Conservation (phyloP, 2,329 filamentous ascomycete genomes). For the Colletotrichum sp. region DNA sequence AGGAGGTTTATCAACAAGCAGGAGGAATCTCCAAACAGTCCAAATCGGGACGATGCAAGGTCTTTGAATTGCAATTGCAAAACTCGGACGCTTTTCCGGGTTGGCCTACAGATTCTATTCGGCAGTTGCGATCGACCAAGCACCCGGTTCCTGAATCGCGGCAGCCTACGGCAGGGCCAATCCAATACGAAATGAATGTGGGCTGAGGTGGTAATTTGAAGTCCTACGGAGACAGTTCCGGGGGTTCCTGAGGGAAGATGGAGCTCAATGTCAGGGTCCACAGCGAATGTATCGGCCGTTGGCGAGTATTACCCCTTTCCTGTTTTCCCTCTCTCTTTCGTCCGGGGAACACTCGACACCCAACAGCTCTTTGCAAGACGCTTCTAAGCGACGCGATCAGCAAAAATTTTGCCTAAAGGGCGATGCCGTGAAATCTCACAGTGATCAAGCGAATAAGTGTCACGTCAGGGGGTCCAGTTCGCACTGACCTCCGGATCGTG, state of each 20-base stretch:
- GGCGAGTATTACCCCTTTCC: neutral
- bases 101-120: neutral
- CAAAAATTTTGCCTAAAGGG: neutral
- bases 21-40: neutral
- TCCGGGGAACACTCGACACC: neutral
- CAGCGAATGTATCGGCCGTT: neutral
- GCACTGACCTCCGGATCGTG: neutral
- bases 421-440: neutral
- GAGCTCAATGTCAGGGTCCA: neutral
- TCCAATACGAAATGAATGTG: neutral
- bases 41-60: neutral
- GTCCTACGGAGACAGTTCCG: neutral
- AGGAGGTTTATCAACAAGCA: neutral
- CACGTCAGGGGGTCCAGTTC: neutral
- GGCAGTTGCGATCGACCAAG: neutral
- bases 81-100: neutral
- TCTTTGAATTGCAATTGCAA: neutral
- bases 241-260: neutral
- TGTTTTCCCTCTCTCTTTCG: neutral
- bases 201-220: neutral
- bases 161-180: neutral
- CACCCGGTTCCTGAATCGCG: neutral
- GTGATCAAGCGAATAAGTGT: neutral
- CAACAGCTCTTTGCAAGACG: neutral
- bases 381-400: neutral